Evolutionary conservation across 768 basidiomycete genomes (phyloP).

Genomic region (Sporobolomyces phaffii): DNA sequence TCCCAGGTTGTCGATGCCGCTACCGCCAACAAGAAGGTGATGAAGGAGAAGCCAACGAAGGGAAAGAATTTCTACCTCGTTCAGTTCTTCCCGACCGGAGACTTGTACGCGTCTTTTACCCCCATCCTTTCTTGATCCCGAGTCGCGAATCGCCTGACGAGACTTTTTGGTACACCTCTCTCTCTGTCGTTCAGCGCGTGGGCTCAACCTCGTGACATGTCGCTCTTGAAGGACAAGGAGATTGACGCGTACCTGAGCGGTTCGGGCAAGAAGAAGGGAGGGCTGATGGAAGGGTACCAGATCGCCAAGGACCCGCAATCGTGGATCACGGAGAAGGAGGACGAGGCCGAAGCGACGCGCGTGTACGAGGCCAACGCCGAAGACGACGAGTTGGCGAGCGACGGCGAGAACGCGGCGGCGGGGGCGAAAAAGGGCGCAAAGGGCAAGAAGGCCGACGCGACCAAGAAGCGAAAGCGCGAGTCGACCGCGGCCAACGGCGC

Average conservation of each 20-base stretch:
- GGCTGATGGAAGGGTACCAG: slow-evolving; percentile 62
- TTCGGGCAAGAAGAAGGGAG: slow-evolving; percentile 58
- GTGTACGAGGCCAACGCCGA: slow-evolving; percentile 42
- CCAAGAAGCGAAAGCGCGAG: slow-evolving; percentile 47
- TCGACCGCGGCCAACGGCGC: not conserved
- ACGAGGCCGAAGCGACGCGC: slow-evolving; percentile 53
- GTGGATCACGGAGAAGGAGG: slow-evolving; percentile 52
- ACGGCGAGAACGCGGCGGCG: not conserved
- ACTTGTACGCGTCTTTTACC: slow-evolving; percentile 61
- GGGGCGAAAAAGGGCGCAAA: slow-evolving; percentile 9
- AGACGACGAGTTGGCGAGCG: slow-evolving; percentile 18
- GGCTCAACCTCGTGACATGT: slow-evolving; percentile 73
- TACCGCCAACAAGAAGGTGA: slow-evolving; percentile 57
- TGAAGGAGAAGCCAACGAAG: slow-evolving; percentile 62
- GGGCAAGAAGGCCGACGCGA: slow-evolving; percentile 23
- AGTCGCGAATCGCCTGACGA: too few relatives aligned
- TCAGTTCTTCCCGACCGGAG: slow-evolving; percentile 87
- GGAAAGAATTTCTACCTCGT: slow-evolving; percentile 69
- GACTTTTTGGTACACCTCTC: not conserved
- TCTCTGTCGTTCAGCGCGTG: slow-evolving; percentile 62
- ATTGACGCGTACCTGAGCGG: slow-evolving; percentile 80
- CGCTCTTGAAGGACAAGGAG: slow-evolving; percentile 60
- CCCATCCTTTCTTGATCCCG: not conserved
- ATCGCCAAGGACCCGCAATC: slow-evolving; percentile 67
- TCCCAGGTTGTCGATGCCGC: slow-evolving; percentile 80